Percentiles rank a stretch among this genome's conserved stretches.
Conservation (phyloP, 75 land plant genomes). For the Cupressus sempervirens region DNA sequence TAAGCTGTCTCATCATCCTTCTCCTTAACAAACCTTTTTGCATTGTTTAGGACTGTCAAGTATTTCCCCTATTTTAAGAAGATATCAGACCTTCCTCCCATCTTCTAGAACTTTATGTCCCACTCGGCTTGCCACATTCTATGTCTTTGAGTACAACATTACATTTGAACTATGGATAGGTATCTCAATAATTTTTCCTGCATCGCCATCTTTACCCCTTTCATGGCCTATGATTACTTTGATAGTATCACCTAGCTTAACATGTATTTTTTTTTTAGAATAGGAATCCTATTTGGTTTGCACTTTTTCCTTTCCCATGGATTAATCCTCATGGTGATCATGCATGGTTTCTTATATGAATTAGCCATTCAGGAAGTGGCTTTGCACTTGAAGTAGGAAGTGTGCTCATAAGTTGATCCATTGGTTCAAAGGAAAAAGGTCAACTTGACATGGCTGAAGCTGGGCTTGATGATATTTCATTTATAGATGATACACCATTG, state of each 20-base stretch:
- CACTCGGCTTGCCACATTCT: slow-evolving; percentile 83
- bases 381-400: too few species aligned
- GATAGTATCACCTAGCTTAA: slow-evolving; percentile 91
- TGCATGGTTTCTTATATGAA: too few species aligned
- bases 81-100: slow-evolving; percentile 83
- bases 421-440: slow-evolving; percentile 77
- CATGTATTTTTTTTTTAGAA: slow-evolving; percentile 87
- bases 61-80: slow-evolving; percentile 93
- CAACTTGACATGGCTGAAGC: slow-evolving; percentile 68
- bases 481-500: slow-evolving; percentile 48
- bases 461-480: slow-evolving; percentile 71
- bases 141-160: slow-evolving; percentile 93
- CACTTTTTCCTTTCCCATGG: slow-evolving; percentile 91
- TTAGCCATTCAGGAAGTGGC: too few species aligned
- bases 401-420: too few species aligned
- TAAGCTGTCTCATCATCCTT: neutral
- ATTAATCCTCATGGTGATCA: too few species aligned
- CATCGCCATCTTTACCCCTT: slow-evolving; percentile 83
- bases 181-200: slow-evolving; percentile 94
- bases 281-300: slow-evolving; percentile 88
- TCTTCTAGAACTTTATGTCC: slow-evolving; percentile 89
- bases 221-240: slow-evolving; percentile 84
- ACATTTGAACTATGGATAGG: slow-evolving; percentile 98
- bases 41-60: slow-evolving; percentile 87
- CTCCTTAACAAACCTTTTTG: slow-evolving; percentile 52